Evolutionary conservation across 257 asterid genomes (phyloP), one percentile per base, ranked within the genome.

Genomic region (Solanum piurae): DNA sequence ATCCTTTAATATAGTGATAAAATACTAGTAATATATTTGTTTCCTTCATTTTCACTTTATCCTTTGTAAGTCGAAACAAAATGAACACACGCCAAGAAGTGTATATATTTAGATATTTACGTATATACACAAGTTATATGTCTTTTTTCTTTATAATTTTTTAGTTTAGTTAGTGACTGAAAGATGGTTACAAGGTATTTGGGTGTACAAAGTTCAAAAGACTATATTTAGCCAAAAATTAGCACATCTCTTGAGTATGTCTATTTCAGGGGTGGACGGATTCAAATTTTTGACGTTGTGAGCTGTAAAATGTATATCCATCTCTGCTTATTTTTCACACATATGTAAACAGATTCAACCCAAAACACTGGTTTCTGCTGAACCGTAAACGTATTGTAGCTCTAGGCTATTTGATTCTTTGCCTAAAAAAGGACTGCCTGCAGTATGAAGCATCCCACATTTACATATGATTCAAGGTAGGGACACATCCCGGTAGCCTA

Each of bases 181-280:
- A 49, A 49, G 60, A 49, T 46, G 58, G 20, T 46, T 46, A 46
- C 20, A 46, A 93, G 88, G 23, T 75, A 89, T 75, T 58, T 93
- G 10, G 29, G 85, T 38, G 25, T 87, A 49, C 87, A 91, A n/a
- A 88, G 86, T 88, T 92, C 91, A 66, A 89, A 42, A 89, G 89
- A 52, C 93, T 52, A 6, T 20, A 5, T 34, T 84, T 89, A 79
- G 89, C 72, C 34, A 11, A 7, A 11, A 8, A 62, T 23, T 9
- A 13, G 58, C 1, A 46, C 58, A 13, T 46, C 55, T 46, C 55
- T 46, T 46, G 55, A 46, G 55, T 13, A 46, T 60, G 29, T 18
- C 16, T 72, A 73, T 73, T 34, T 73, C 44, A 16, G 46, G 8
- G 13, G 9, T 4, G 29, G 31, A 62, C 13, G 52, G 16, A 36